Evolutionary conservation across 2,329 filamentous ascomycete genomes (phyloP), one percentile per base, ranked within the genome.

Genomic region (Clarireedia hainanense): DNA sequence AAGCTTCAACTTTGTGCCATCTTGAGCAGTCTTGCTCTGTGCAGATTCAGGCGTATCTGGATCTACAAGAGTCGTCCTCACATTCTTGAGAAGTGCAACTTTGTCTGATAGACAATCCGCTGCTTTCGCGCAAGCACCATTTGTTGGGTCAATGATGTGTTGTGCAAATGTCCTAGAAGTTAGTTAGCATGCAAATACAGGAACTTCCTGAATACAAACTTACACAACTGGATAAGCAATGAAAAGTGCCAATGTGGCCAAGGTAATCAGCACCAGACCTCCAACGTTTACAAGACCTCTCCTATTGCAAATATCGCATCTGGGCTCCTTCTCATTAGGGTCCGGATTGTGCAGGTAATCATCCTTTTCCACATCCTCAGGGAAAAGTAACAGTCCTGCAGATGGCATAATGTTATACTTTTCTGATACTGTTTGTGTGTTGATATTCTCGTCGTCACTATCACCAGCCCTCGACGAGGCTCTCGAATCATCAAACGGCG

Each of bases 351-450:
- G 85, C 59, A 89, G 65, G 60, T 80, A 85, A 65, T 89, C 85
- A 66, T 89, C 85, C 64, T 86, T 86, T 68, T 89, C 85, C 23
- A 87, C 80, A 65, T 88, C 85, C 67, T 88, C 83, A 0, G 85
- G 85, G 63, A 84, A 88, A 20, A 88, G 71, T 42, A 89, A 68
- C 52, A 88, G 70, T 5, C 83, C 83, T 14, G 83, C 80, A 2
- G 82, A 84, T 0, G 85, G 84, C 67, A 81, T 75, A 52, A 89
- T 88, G 65, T 86, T 87, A 69, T 85, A 88, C 69, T 88, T 88
- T 65, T 87, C 83, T 15, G 83, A 82, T 3, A 88, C 85, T 1
- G 85, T 88, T 71, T 88, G 84, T 0, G 84, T 88, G 64, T 86
- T 88, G 52, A 87, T 71, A 64, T 77, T 75, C 20, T 84, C 79